Conservation (phyloP, 2,329 filamentous ascomycete genomes). For the Diaporthe sp. region DNA sequence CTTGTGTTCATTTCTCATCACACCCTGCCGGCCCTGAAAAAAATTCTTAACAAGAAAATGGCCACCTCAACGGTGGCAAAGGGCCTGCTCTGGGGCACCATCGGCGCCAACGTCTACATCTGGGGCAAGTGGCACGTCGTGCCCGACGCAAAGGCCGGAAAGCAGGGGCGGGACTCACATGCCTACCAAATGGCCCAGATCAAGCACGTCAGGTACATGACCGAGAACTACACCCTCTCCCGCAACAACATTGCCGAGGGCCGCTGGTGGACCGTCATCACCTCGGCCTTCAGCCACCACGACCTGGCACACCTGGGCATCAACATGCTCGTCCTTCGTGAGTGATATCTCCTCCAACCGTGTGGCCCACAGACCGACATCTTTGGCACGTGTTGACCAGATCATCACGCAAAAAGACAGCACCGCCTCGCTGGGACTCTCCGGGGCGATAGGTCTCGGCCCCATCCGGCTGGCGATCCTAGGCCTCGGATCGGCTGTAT, state of each 20-base stretch:
- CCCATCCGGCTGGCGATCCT: constrained; percentile 32
- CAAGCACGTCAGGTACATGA: constrained; percentile 32
- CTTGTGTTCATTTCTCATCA: not conserved
- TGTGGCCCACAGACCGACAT: not conserved
- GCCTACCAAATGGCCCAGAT: not conserved
- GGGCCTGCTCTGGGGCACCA: constrained; percentile 35
- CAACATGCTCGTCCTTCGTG: constrained; percentile 40
- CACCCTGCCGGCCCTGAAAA: not conserved
- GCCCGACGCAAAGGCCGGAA: not conserved
- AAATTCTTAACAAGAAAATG: not conserved
- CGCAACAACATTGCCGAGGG: constrained; percentile 37
- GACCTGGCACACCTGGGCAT: constrained; percentile 35
- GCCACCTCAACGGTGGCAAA: not conserved
- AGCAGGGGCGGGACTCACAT: not conserved
- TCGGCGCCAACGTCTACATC: constrained; percentile 33
- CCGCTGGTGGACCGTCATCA: constrained; percentile 40
- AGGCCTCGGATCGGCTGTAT: constrained; percentile 38
- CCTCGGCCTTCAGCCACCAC: constrained; percentile 39
- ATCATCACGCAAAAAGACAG: not conserved
- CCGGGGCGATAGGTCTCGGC: constrained; percentile 32
- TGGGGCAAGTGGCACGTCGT: constrained; percentile 23
- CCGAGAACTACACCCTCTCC: constrained; percentile 38
- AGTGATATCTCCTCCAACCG: not conserved
- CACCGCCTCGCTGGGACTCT: constrained; percentile 32
- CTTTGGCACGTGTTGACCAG: not conserved